Base-by-base conservation (phyloP, 352 stramenopile species). In the Globisporangium acanthophoron region DNA sequence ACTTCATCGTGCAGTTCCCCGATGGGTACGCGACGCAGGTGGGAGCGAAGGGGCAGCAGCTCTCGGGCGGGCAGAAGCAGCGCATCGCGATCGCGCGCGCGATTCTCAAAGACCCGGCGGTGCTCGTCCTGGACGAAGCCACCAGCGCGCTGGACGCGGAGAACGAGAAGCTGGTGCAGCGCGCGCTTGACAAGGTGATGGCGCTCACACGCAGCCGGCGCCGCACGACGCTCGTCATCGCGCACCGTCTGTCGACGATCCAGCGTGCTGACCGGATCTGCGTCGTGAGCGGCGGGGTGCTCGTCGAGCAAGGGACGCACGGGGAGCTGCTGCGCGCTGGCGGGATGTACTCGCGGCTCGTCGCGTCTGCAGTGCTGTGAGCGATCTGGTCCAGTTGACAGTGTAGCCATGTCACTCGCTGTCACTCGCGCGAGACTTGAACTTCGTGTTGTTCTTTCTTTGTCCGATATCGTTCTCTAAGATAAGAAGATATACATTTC, bases 21-120 rank as follows among this genome's bases (percentile, higher is more conserved):
- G 78, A 96, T 21, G 74, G 82, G 29, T 97, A 86, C 69, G 77
- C 97, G 24, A 97, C 91, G 5, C 65, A 88, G 27, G 91, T 98
- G 12, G 90, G 93, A 37, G 56, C 52, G 33, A 69, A 75, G 37
- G 70, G 70, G 35, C 52, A 69, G 29, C 51, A 65, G 39, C 66
- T 78, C 46, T 51, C 73, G n/a, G 79, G 70, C 21, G 78, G 78
- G 3, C 78, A 71, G 21, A 78, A 76, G 20, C 86, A 87, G 57
- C 86, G 76, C 50, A 87, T 76, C 13, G 58, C 85, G 35, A 62
- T 85, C 20, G 59, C 65, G n/a, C 61, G 46, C 21, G 46, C 46
- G 11, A 35, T 51, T 11, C 46, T 51, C 33, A 78, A 79, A 51
- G 69, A 78, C 40, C 71, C 69, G 2, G 48, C 44, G 5, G 75